Evolutionary conservation across 169 alveolate species (phyloP).

Genomic region (Plasmodium reichenowi): DNA sequence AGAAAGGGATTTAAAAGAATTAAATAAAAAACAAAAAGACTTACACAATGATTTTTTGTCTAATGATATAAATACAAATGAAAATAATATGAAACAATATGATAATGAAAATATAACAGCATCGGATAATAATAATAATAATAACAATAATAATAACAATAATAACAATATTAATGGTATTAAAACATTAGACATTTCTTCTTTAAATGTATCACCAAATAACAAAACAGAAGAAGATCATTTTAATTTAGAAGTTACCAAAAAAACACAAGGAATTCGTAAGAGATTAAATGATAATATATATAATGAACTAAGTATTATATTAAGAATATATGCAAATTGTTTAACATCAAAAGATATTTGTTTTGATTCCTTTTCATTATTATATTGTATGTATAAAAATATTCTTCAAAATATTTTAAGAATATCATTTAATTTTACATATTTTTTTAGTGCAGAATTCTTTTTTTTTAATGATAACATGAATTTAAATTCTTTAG

Average conservation of each 20-base stretch:
- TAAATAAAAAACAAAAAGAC: background rate
- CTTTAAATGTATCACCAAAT: constrained; percentile 5
- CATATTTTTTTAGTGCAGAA: constrained; percentile 56
- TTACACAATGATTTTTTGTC: no score
- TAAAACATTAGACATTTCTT: constrained; percentile 6
- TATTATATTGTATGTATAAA: constrained; percentile 70
- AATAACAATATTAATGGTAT: no score
- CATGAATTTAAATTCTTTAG: constrained; percentile 35
- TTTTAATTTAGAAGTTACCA: constrained; percentile 26
- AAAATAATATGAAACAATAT: background rate
- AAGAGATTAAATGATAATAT: constrained; percentile 20
- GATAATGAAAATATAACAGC: background rate
- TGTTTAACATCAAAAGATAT: constrained; percentile 29
- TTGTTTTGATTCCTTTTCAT: constrained; percentile 33
- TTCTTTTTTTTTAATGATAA: constrained; percentile 63
- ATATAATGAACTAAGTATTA: constrained; percentile 22
- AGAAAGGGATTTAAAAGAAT: background rate
- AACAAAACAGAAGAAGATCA: constrained; percentile 10
- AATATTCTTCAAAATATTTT: constrained; percentile 45
- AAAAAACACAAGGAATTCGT: constrained; percentile 6
- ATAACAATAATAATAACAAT: no score
- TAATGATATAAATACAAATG: background rate
- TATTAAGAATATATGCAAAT: constrained; percentile 48
- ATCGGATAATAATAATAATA: background rate
- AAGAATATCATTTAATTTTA: constrained; percentile 63